phyloP scores from a whole-genome alignment of 139 green algal genomes.

The Coccomyxa sp. region DNA sequence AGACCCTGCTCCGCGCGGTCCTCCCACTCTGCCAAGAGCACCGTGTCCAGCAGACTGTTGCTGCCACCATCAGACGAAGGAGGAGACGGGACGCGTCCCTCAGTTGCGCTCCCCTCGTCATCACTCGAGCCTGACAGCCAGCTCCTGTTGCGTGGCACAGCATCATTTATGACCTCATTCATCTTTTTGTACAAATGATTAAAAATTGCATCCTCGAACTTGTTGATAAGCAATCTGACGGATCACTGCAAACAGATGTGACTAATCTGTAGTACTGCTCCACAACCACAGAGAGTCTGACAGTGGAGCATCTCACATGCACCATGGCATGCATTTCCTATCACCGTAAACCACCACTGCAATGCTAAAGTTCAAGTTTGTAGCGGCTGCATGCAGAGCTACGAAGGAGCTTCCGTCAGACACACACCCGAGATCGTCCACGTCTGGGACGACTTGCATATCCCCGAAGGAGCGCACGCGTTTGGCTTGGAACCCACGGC shows the following conservation, averaged over 20 bases:
- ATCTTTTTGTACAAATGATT: neutral
- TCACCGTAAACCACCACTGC: too few species aligned
- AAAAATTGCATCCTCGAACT: neutral
- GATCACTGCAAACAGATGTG: neutral
- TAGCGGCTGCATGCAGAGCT: too few species aligned
- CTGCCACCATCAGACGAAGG: constrained; percentile 5
- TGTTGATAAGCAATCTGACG: neutral
- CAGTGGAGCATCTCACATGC: too few species aligned
- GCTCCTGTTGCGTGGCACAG: neutral
- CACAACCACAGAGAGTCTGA: too few species aligned
- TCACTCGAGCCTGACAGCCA: neutral
- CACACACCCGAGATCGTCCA: constrained; percentile 14
- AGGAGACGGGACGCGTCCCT: constrained; percentile 3
- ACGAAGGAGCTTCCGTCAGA: neutral
- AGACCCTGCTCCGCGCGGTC: constrained; percentile 56
- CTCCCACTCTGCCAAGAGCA: constrained; percentile 74
- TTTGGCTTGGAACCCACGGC: constrained; percentile 25
- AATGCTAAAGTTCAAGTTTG: too few species aligned
- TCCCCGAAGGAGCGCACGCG: constrained; percentile 52
- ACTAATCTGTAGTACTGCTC: too few species aligned
- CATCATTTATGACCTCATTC: neutral
- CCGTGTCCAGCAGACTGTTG: constrained; percentile 53
- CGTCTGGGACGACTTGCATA: constrained; percentile 35
- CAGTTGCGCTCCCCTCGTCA: neutral
- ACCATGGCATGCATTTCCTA: too few species aligned